Evolutionary conservation across 257 asterid genomes (phyloP).

Genomic region (Penstemon newberryi): DNA sequence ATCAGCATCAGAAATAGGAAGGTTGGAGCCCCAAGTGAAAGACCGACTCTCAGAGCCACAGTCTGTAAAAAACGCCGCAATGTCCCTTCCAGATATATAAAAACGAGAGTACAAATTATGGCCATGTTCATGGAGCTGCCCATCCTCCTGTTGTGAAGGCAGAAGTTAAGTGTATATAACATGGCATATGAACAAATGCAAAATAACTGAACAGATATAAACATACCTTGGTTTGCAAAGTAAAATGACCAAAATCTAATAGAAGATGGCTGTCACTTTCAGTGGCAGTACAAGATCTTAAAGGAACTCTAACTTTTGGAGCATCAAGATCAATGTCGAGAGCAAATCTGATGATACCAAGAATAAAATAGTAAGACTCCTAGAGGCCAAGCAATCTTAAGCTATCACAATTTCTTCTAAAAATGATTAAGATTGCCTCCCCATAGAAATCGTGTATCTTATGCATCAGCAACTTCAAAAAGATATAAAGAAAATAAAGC

Average conservation of each 20-base stretch:
- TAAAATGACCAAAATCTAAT: slow-evolving; percentile 94
- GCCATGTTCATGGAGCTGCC: slow-evolving; percentile 56
- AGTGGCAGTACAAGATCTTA: slow-evolving; percentile 51
- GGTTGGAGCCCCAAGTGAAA: slow-evolving; percentile 54
- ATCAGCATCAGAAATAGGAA: slow-evolving; percentile 54
- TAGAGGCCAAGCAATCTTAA: slow-evolving; percentile 24
- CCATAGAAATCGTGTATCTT: slow-evolving; percentile 1
- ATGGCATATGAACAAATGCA: slow-evolving; percentile 21
- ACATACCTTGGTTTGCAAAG: slow-evolving; percentile 81
- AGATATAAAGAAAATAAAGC: not conserved
- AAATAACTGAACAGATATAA: slow-evolving; percentile 8
- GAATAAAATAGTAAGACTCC: slow-evolving; percentile 23
- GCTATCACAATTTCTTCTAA: not conserved
- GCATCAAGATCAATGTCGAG: slow-evolving; percentile 99
- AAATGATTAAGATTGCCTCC: not conserved
- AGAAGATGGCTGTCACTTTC: slow-evolving; percentile 73
- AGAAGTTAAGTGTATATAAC: slow-evolving; percentile 24
- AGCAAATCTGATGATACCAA: slow-evolving; percentile 68
- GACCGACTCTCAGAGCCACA: slow-evolving; percentile 51
- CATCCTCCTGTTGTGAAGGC: slow-evolving; percentile 58
- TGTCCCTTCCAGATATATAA: slow-evolving; percentile 91
- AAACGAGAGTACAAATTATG: slow-evolving; percentile 83
- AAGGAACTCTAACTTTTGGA: slow-evolving; percentile 95
- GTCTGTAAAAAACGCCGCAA: slow-evolving; percentile 84
- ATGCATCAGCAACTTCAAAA: slow-evolving; percentile 15